A percentile compares a stretch with the other conserved stretches of the same genome.
These are phyloP conservation scores for Talaromyces sp. DNA, from an alignment of 2,329 filamentous ascomycete genomes.

Conservation along the genomic window DNA sequence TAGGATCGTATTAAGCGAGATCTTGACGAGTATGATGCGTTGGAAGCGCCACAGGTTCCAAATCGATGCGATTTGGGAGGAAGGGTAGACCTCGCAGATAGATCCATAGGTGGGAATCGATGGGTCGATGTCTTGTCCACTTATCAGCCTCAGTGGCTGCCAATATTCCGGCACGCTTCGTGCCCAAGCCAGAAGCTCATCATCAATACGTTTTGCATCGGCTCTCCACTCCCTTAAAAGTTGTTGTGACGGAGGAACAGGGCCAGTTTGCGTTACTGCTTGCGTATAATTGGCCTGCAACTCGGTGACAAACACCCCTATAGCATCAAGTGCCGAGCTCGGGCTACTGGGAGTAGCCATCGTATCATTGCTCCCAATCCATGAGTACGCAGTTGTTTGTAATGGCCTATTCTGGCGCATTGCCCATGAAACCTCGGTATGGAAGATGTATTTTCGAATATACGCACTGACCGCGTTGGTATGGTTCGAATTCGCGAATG, in stretches of 20 bases:
- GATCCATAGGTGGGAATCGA: conserved; percentile 18
- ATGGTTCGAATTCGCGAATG: background rate
- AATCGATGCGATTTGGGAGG: conserved; percentile 17
- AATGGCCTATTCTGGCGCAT: conserved; percentile 15
- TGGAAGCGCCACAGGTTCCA: conserved; percentile 1
- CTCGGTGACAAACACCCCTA: background rate
- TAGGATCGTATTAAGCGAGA: background rate
- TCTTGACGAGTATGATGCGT: background rate
- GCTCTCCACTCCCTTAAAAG: background rate
- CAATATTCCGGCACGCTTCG: conserved; percentile 15
- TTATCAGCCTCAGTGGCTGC: conserved; percentile 15
- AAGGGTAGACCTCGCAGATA: conserved; percentile 18
- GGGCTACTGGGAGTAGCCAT: conserved; percentile 4
- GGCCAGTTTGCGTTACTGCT: background rate
- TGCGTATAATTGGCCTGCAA: background rate
- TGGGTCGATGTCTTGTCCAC: conserved; percentile 15
- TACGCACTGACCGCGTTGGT: background rate
- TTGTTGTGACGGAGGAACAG: background rate
- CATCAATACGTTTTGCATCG: conserved; percentile 2
- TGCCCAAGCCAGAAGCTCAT: conserved; percentile 12
- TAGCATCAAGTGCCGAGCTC: background rate
- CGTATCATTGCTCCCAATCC: conserved; percentile 10
- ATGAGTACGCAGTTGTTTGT: conserved; percentile 10
- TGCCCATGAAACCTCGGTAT: conserved; percentile 16
- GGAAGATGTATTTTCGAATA: conserved; percentile 15